Percentiles rank a stretch among this genome's conserved stretches.
Conservation (phyloP, 139 green algal genomes). For the Eudorina sp. region DNA sequence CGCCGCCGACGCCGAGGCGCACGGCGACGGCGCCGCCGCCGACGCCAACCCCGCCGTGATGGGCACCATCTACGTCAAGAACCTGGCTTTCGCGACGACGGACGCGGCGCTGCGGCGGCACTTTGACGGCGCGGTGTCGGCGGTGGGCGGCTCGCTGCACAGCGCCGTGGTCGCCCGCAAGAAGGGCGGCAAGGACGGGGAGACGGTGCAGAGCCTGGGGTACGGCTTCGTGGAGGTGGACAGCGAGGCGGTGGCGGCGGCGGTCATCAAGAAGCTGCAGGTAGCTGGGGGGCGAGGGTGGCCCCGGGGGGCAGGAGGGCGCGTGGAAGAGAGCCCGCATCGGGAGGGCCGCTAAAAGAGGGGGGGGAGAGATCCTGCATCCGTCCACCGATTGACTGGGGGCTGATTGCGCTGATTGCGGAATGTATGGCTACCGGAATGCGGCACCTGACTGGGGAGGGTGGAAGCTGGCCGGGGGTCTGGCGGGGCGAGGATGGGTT, state of each 20-base stretch:
- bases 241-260: conserved; percentile 72
- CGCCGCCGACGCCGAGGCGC: conserved; percentile 11
- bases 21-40: conserved; percentile 35
- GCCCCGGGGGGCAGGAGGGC: no score
- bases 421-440: no score
- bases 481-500: no score
- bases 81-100: conserved; percentile 91
- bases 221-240: conserved; percentile 95
- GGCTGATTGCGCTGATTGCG: no score
- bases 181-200: conserved; percentile 3
- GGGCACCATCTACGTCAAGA: conserved; percentile 95
- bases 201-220: conserved; percentile 8
- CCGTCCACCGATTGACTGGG: no score
- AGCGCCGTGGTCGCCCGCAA: conserved; percentile 58
- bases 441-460: no score
- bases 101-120: conserved; percentile 79
- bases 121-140: conserved; percentile 79
- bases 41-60: conserved; percentile 51
- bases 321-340: no score
- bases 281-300: conserved; percentile 17
- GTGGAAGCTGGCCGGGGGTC: no score
- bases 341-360: no score
- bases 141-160: conserved; percentile 71
- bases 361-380: no score
- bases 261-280: conserved; percentile 76